Percentiles rank a stretch among this genome's conserved stretches.
These are phyloP conservation scores for Diaporthe citriasiana DNA, from an alignment of 2,329 filamentous ascomycete species.

Conservation along the genomic window DNA sequence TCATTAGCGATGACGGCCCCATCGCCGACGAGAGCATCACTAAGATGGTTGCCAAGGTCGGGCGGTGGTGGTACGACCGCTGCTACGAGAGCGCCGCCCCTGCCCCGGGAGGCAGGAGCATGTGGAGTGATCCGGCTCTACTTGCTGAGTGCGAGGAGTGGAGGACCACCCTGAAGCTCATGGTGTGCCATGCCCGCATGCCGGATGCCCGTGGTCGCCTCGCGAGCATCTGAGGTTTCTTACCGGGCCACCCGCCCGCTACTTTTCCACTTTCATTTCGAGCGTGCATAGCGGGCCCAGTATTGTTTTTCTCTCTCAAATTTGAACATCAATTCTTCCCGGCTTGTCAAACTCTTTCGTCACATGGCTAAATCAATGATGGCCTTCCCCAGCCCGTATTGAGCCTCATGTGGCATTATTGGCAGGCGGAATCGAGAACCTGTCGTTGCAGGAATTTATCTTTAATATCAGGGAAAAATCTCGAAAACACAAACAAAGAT, in stretches of 20 bases:
- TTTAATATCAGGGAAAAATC: neutral
- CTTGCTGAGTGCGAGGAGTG: conserved; percentile 88
- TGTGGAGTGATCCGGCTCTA: conserved; percentile 84
- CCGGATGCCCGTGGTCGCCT: conserved; percentile 67
- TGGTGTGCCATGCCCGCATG: conserved; percentile 92
- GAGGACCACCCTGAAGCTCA: conserved; percentile 88
- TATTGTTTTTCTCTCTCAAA: neutral
- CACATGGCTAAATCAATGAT: neutral
- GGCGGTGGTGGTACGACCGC: conserved; percentile 95
- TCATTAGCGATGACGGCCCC: conserved; percentile 79
- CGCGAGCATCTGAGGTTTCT: conserved; percentile 59
- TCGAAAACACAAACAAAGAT: conserved; percentile 32
- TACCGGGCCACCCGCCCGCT: neutral
- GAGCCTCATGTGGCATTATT: conserved; percentile 22
- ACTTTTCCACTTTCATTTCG: neutral
- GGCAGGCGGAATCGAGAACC: conserved; percentile 10
- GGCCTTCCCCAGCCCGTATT: neutral
- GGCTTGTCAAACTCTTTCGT: neutral
- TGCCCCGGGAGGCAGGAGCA: conserved; percentile 66
- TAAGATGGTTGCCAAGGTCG: conserved; percentile 91
- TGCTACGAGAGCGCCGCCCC: conserved; percentile 85
- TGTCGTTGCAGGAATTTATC: neutral
- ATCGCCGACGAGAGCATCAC: conserved; percentile 87
- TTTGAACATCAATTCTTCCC: neutral
- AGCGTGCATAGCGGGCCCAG: conserved; percentile 8